Base-by-base conservation (phyloP, 441 rosid genomes). In the Raphanus hybrid region DNA sequence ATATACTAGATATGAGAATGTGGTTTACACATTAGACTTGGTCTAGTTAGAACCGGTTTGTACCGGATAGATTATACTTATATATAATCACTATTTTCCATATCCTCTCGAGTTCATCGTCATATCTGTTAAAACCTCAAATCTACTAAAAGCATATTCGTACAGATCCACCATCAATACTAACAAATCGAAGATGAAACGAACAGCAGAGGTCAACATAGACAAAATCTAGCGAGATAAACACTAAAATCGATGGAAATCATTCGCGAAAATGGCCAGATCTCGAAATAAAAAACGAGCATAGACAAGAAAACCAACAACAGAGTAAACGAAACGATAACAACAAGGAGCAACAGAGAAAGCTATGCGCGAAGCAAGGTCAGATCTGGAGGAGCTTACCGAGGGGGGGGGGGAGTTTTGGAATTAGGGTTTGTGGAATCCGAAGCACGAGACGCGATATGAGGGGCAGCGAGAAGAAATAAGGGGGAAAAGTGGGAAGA, bases 381-480 rank as follows among this genome's bases (percentile, higher is more conserved):
- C 29, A 70, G 80, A 71, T 71, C 55, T 59, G 43, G 23, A 60
- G 59, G n/a, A 63, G 61, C 80, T 70, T 77, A 77, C 80, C 76
- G 50, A 71, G 50, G 58, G 75, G 8, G 60, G 60, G 50, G 65
- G 80, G 8, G 60, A n/a, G 2, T 29, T 70, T 77, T 14, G 72
- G 71, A 58, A 55, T 77, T 64, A 43, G 76, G 80, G 71, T 5
- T 76, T 70, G 60, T 43, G 6, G 61, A 70, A n/a, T 5, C 41
- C 71, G 67, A 77, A 57, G n/a, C 48, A 3, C 16, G 79, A 6
- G 70, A 54, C 69, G 57, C 55, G n/a, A 15, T 23, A 14, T 10
- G 60, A 70, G 6, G 37, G 37, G 27, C 20, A 55, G 18, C 3
- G 75, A 64, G 75, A 65, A 77, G 69, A 20, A 65, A 43, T 32